Evolutionary conservation across 2,329 filamentous ascomycete genomes (phyloP).

Genomic region (Sporothrix brunneoviolacea): DNA sequence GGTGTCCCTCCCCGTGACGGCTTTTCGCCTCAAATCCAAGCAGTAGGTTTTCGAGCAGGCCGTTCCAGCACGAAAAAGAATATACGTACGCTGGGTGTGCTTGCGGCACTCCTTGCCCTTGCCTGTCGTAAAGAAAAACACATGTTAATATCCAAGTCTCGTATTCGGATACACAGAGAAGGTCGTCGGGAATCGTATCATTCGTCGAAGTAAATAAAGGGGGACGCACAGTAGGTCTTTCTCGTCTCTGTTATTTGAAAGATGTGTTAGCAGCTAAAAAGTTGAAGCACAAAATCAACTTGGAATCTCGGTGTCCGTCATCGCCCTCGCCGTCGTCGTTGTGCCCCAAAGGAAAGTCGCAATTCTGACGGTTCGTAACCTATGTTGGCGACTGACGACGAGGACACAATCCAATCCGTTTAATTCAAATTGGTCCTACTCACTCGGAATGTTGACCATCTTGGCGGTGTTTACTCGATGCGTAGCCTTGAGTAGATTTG

Average conservation of each 20-base stretch:
- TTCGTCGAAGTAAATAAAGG: not conserved
- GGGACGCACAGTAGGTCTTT: conserved; percentile 21
- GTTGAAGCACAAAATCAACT: not conserved
- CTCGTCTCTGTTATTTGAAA: conserved; percentile 19
- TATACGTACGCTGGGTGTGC: conserved; percentile 50
- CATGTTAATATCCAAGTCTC: conserved; percentile 12
- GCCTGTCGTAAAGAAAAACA: conserved; percentile 45
- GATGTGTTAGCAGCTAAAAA: conserved; percentile 14
- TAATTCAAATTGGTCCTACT: too few relatives aligned
- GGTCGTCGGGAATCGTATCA: too few relatives aligned
- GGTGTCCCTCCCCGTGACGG: not conserved
- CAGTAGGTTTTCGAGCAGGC: too few relatives aligned
- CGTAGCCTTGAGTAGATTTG: conserved; percentile 11
- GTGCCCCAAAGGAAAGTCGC: too few relatives aligned
- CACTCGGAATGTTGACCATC: conserved; percentile 72
- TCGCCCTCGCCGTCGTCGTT: too few relatives aligned
- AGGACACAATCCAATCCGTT: too few relatives aligned
- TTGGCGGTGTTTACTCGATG: conserved; percentile 23
- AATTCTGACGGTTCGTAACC: too few relatives aligned
- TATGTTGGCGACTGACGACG: not conserved
- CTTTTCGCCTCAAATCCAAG: too few relatives aligned
- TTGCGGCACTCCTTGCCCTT: conserved; percentile 69
- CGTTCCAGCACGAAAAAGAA: not conserved
- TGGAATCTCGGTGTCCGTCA: too few relatives aligned
- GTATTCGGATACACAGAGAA: too few relatives aligned